Evolutionary conservation across 139 green algal genomes (phyloP), one percentile per base, ranked within the genome.

Genomic region (Pedinophyceae sp.): DNA sequence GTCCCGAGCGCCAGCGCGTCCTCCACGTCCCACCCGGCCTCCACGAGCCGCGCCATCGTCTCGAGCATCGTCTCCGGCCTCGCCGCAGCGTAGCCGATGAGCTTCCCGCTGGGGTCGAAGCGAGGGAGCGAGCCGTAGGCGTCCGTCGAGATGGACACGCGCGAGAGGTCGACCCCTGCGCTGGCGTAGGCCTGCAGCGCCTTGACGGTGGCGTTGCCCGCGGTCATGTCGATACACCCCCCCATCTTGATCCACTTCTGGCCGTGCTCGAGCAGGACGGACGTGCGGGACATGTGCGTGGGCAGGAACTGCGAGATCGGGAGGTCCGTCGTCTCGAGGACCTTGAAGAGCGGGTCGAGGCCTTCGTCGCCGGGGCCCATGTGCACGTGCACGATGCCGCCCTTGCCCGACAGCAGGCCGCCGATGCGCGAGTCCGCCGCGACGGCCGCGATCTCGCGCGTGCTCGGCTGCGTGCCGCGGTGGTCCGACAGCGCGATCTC

Each of bases 401-500:
- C 40, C 38, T 72, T 72, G 43, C 60, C 64, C 22, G 48, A 48
- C 34, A 76, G 64, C 69, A 76, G 62, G 50, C 69, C 69, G 0
- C 63, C 69, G 38, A 76, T 60, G 4, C 69, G 47, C 15, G 57
- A 54, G 22, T 72, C 64, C 46, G 53, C 63, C 27, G 53, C 69
- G 39, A 76, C 48, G 24, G 40, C 30, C 1, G 49, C 48, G 24
- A 76, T 34, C 27, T 76, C 53, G 0, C 50, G 27, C 2, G 58
- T 28, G 18, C 49, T 58, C 18, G 64, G 60, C 10, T 43, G 51
- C 2, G 53, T 60, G 34, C 46, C 54, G 24, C 69, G 64, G 54
- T 76, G 64, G 57, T 76, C 69, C 2, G 55, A 62, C 16, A 76
- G 57, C 2, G 69, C 69, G 4, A 76, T 38, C 50, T 76, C 69